Evolutionary conservation across 208 protist genomes (phyloP).

Genomic region (Leptomonas pyrrhocoris): DNA sequence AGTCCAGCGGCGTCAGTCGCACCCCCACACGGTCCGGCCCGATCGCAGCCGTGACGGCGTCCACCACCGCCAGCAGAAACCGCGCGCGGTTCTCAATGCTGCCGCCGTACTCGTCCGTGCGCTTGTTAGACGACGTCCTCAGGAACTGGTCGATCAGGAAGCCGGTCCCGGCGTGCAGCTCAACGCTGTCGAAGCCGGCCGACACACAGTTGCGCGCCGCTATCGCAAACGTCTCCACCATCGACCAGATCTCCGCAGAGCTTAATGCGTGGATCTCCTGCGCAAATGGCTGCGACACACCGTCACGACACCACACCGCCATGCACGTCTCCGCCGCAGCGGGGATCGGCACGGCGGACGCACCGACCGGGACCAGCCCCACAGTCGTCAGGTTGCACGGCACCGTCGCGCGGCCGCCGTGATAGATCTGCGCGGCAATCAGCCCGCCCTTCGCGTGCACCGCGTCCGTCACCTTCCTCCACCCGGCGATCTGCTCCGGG

Average conservation of each 20-base stretch:
- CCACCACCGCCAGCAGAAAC: slow-evolving; percentile 77
- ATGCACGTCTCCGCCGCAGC: slow-evolving; percentile 9
- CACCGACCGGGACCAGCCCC: slow-evolving; percentile 9
- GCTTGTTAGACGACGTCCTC: slow-evolving; percentile 55
- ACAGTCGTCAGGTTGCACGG: slow-evolving; percentile 27
- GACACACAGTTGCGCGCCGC: slow-evolving; percentile 65
- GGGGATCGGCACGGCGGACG: slow-evolving; percentile 17
- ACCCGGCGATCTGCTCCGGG: slow-evolving; percentile 51
- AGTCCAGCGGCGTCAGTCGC: slow-evolving; percentile 70
- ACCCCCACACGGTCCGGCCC: slow-evolving; percentile 49
- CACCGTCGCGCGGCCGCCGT: slow-evolving; percentile 50
- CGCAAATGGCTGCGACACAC: slow-evolving; percentile 35
- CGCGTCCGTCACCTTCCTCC: slow-evolving; percentile 59
- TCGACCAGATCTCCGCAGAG: slow-evolving; percentile 53
- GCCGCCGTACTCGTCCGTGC: slow-evolving; percentile 90
- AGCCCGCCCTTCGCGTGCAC: slow-evolving; percentile 61
- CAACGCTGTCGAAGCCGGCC: slow-evolving; percentile 90
- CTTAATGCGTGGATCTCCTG: slow-evolving; percentile 46
- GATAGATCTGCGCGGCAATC: slow-evolving; percentile 58
- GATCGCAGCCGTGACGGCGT: slow-evolving; percentile 47
- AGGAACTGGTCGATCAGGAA: slow-evolving; percentile 92
- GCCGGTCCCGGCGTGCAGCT: slow-evolving; percentile 91
- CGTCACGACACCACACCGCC: slow-evolving; percentile 21
- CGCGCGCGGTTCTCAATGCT: slow-evolving; percentile 71
- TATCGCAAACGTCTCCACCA: slow-evolving; percentile 58